A percentile compares a stretch with the other conserved stretches of the same genome.
Evolutionary conservation across 441 rosid species (phyloP).

Genomic region (Cnidoscolus chayamansa): DNA sequence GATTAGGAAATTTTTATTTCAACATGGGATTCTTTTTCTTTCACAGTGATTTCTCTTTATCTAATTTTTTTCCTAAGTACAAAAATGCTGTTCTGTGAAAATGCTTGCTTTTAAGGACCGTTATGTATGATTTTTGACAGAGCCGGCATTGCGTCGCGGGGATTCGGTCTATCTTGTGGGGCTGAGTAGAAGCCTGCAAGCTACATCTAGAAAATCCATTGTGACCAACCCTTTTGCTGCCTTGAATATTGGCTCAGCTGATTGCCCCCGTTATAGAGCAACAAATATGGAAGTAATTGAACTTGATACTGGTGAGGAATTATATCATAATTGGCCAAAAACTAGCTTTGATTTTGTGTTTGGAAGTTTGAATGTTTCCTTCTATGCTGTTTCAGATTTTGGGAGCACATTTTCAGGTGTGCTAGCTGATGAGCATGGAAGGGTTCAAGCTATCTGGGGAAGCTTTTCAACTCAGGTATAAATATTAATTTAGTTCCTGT

Average conservation of each 20-base stretch:
- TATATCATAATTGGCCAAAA: slow-evolving; percentile 7
- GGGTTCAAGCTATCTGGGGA: slow-evolving; percentile 97
- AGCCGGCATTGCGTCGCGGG: slow-evolving; percentile 86
- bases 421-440: slow-evolving; percentile 84
- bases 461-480: slow-evolving; percentile 95
- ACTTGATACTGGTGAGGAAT: slow-evolving; percentile 76
- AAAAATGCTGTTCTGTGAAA: neutral
- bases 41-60: neutral
- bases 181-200: slow-evolving; percentile 77
- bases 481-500: slow-evolving; percentile 10
- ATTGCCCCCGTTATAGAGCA: slow-evolving; percentile 93
- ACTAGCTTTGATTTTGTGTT: slow-evolving; percentile 11
- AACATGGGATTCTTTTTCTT: neutral
- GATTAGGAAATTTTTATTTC: neutral
- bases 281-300: slow-evolving; percentile 98
- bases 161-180: slow-evolving; percentile 94
- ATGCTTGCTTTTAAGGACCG: neutral
- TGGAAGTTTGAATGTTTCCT: slow-evolving; percentile 12
- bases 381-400: slow-evolving; percentile 58
- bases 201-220: slow-evolving; percentile 90
- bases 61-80: neutral
- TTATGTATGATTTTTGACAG: slow-evolving; percentile 41
- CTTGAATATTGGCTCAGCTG: slow-evolving; percentile 84
- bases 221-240: slow-evolving; percentile 95
- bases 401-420: slow-evolving; percentile 98